These are phyloP conservation scores for Drosera spatulata DNA, from an alignment of 179 eudicot species.

Conservation along the genomic window DNA sequence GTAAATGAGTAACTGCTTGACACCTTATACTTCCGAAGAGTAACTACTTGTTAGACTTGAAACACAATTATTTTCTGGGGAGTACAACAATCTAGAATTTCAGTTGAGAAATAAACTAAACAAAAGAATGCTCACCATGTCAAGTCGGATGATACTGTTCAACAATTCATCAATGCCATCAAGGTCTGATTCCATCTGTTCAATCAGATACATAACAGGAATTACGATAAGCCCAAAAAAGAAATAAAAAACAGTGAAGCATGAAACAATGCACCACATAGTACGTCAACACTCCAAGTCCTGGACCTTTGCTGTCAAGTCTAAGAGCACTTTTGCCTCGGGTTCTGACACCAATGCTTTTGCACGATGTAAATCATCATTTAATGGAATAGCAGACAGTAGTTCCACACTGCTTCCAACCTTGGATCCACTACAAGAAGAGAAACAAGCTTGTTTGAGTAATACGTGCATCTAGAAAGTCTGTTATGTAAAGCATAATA, in stretches of 20 bases:
- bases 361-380: slow-evolving; percentile 89
- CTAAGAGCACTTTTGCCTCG: slow-evolving; percentile 74
- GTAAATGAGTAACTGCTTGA: neutral
- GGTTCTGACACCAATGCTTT: slow-evolving; percentile 64
- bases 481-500: neutral
- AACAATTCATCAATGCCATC: slow-evolving; percentile 50
- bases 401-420: slow-evolving; percentile 79
- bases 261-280: neutral
- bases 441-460: slow-evolving; percentile 11
- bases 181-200: slow-evolving; percentile 68
- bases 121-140: slow-evolving; percentile 41
- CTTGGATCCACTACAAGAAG: slow-evolving; percentile 63
- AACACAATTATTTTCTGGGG: neutral
- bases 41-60: too few species aligned
- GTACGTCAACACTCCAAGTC: neutral
- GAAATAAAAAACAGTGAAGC: neutral
- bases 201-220: slow-evolving; percentile 12
- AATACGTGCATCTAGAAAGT: neutral
- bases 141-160: slow-evolving; percentile 50
- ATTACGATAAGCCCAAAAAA: slow-evolving; percentile 4
- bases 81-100: neutral
- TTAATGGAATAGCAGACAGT: slow-evolving; percentile 80
- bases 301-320: slow-evolving; percentile 72
- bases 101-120: too few species aligned
- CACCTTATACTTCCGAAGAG: too few species aligned